Evolutionary conservation across 2,329 filamentous ascomycete genomes (phyloP), one percentile per base, ranked within the genome.

Genomic region (Neospermospora avenae): DNA sequence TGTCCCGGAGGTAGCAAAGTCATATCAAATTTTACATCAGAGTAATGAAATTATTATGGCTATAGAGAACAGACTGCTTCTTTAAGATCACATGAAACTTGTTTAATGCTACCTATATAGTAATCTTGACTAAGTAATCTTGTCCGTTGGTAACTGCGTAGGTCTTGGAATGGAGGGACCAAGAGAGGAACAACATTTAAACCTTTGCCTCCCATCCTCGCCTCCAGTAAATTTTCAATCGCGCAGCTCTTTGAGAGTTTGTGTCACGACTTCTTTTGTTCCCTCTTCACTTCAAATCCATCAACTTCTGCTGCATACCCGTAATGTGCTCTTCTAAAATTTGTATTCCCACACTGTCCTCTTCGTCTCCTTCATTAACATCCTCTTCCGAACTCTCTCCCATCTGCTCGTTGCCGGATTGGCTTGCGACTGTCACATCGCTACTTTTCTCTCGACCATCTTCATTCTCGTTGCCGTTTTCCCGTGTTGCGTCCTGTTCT

Each of bases 281-380:
- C 22, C 51, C 35, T 37, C 28, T 41, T 39, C 31, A 20, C 20
- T 54, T 24, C 25, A 54, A 25, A 41, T 41, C 49, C 4, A 39
- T 34, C 34, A 54, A 3, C 51, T 18, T 41, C 22, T 35, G 16
- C 8, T 54, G 11, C n/a, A 39, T 39, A 39, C 28, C 51, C 22
- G 31, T 34, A 10, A 54, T 54, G 31, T 54, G 51, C 35, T 54
- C 51, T 34, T 41, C 35, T n/a, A 54, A 18, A 41, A 54, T 31
- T 18, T 54, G 51, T 24, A 37, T 54, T 54, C 41, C 35, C 35
- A 37, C 35, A 10, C 35, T 16, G 3, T 10, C 13, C 11, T 37
- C 35, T 37, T 16, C 35, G n/a, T 37, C 13, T 54, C 25, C 16
- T 10, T 16, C 25, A n/a, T 3, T 31, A 37, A 37, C n/a, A 37